phyloP scores from a whole-genome alignment of 352 stramenopile genomes.

The Phytopythium mirpurense region DNA sequence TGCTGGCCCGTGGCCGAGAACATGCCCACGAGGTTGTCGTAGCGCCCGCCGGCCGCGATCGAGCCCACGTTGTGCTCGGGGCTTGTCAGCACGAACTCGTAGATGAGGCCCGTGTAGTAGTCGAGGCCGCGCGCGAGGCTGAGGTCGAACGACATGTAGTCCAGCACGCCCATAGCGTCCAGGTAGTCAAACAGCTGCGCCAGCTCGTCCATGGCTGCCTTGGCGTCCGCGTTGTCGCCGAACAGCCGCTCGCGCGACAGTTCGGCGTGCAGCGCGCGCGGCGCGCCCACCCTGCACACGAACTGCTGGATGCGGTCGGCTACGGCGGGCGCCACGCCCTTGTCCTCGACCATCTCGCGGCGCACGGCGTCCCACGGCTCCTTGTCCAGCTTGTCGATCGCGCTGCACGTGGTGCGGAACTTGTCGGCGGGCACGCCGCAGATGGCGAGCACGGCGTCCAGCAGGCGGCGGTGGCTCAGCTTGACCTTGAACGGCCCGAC shows the following conservation, averaged over 20 bases:
- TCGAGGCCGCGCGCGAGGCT: conserved; percentile 96
- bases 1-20: conserved; percentile 93
- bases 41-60: conserved; percentile 96
- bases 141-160: conserved; percentile 95
- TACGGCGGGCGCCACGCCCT: conserved; percentile 88
- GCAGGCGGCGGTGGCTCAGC: conserved; percentile 95
- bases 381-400: conserved; percentile 99
- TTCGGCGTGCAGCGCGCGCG: conserved; percentile 82
- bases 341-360: conserved; percentile 96
- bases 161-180: conserved; percentile 94
- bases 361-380: conserved; percentile 89
- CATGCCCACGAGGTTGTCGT: conserved; percentile 99
- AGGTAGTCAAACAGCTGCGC: conserved; percentile 96
- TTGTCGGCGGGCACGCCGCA: conserved; percentile 96
- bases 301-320: conserved; percentile 95
- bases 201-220: conserved; percentile 90
- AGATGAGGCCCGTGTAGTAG: conserved; percentile 99
- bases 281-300: conserved; percentile 87
- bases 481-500: conserved; percentile 95
- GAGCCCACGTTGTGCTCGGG: conserved; percentile 92
- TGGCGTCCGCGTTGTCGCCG: conserved; percentile 82
- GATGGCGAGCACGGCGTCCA: conserved; percentile 97
- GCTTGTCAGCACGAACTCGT: conserved; percentile 95
- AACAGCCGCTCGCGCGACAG: conserved; percentile 83
- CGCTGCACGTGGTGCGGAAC: conserved; percentile 96